A percentile compares a stretch with the other conserved stretches of the same genome.
Conservation (phyloP, 1,284 basidiomycete genomes). For the Leccinum huronense region DNA sequence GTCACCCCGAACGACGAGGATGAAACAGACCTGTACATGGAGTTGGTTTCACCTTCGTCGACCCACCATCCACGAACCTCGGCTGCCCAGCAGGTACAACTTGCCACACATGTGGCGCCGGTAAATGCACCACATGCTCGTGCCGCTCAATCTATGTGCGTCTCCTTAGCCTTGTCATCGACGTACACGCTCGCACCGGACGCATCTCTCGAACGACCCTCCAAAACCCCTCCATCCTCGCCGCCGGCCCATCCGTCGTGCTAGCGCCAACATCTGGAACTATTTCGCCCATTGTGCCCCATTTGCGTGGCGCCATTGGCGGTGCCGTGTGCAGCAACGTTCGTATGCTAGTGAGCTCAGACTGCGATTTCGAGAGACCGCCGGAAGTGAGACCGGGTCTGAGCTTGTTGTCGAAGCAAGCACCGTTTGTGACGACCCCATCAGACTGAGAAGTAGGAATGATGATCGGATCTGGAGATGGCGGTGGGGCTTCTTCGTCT, state of each 20-base stretch:
- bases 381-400: constrained; percentile 32
- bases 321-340: constrained; percentile 83
- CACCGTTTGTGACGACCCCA: background rate
- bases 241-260: constrained; percentile 10
- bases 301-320: constrained; percentile 31
- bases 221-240: constrained; percentile 70
- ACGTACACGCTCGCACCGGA: background rate
- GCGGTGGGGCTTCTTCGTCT: constrained; percentile 47
- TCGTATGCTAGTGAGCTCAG: constrained; percentile 23
- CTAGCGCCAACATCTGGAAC: background rate
- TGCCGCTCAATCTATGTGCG: constrained; percentile 67
- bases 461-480: constrained; percentile 21
- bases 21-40: no score
- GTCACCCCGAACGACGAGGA: no score
- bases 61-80: constrained; percentile 7
- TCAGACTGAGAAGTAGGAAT: constrained; percentile 34
- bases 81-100: constrained; percentile 51
- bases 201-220: constrained; percentile 74
- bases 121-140: constrained; percentile 73
- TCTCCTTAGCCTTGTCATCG: background rate
- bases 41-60: background rate
- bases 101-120: constrained; percentile 85
- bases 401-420: constrained; percentile 20
- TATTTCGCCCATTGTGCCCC: constrained; percentile 14
- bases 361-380: constrained; percentile 30